These are phyloP conservation scores for Tricholoma sp. DNA, from an alignment of 768 basidiomycete genomes.

Conservation along the genomic window DNA sequence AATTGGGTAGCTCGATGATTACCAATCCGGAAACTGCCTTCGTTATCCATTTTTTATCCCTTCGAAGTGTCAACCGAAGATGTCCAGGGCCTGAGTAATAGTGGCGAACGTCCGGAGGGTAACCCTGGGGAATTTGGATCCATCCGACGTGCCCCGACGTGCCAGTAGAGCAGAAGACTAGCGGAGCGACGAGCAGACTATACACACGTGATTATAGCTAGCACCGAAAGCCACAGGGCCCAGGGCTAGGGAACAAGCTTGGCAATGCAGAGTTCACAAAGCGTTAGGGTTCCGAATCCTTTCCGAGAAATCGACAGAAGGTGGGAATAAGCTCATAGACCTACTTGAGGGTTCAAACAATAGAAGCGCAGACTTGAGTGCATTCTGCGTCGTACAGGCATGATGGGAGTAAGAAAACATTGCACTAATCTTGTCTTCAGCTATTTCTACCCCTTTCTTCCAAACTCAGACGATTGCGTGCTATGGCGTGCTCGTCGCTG, in stretches of 20 bases:
- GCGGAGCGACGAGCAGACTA: background rate
- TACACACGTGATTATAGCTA: background rate
- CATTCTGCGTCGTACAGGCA: background rate
- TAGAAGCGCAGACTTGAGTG: background rate
- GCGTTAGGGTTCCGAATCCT: too few species aligned
- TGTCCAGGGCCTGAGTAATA: too few species aligned
- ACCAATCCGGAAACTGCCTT: too few species aligned
- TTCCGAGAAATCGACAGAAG: too few species aligned
- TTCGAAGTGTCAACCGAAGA: too few species aligned
- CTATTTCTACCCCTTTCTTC: constrained; percentile 26
- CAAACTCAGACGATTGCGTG: constrained; percentile 42
- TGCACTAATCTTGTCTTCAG: constrained; percentile 5
- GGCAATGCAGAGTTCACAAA: too few species aligned
- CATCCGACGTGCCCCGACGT: background rate
- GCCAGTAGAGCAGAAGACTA: background rate
- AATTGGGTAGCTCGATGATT: background rate
- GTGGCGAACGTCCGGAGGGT: too few species aligned
- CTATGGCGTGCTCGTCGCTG: constrained; percentile 32
- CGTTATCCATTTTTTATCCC: too few species aligned
- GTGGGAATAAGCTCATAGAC: too few species aligned
- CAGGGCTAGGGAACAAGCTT: too few species aligned
- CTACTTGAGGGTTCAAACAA: too few species aligned
- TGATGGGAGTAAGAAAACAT: constrained; percentile 5
- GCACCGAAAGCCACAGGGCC: too few species aligned
- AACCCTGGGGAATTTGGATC: background rate